Base-by-base conservation (phyloP, 495 filamentous ascomycete genomes). In the Penicillium samsonianum region DNA sequence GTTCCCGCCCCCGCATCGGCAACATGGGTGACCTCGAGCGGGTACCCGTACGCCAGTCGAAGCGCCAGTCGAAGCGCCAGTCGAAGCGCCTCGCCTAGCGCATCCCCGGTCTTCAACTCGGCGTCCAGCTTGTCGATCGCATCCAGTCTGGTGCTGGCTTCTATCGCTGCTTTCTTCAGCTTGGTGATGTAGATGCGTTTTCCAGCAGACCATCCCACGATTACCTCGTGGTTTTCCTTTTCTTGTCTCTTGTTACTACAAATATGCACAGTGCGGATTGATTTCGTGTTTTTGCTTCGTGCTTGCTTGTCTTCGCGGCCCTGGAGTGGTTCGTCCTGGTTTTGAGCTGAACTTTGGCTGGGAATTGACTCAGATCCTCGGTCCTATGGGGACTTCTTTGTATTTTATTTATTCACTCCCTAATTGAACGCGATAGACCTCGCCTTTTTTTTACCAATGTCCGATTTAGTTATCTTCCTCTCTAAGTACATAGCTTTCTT, bases 101-200 rank as follows among this genome's bases (percentile, higher is more conserved):
- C 59, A 10, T 55, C 61, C 3, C 65, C 65, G 4, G 31, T 47
- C n/a, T 68, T 57, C 53, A 68, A 63, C 50, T 55, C 59, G 19
- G 65, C 65, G 1, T 58, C 60, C 19, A 58, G 44, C 10, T 14
- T 64, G 43, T 55, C 63, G 7, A 28, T 62, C 16, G 52, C 65
- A 9, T 55, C 55, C 12, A 59, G 63, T 33, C 57, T 66, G 17
- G 10, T 65, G n/a, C 31, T 66, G 40, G 63, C 37, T 26, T 61
- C 61, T 14, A 4, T 64, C 16, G 63, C 60, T 19, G 61, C 55
- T 12, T 57, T 68, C 55, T 51, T 66, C 19, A 48, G 46, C 45
- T 38, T 66, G 25, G 38, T 64, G 44, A 38, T 68, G 33, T 68
- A 66, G 52, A 60, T 7, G 7, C 31, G 26, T 19, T 40, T 51